Conservation (phyloP, 306 rosid species). For the Cucurbita pepo region DNA sequence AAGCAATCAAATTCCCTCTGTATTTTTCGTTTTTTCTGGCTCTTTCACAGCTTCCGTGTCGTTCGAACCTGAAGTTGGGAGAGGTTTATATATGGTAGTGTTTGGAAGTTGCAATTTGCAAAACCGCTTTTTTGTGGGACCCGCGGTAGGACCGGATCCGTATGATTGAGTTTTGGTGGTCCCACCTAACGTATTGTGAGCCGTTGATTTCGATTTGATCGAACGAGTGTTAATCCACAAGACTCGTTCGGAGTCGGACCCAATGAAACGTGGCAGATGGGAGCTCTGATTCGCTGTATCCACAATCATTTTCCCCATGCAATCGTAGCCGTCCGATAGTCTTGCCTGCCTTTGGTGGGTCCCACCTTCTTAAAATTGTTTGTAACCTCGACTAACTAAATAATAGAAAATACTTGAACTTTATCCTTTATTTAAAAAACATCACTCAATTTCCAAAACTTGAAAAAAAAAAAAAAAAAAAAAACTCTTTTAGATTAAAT, state of each 20-base stretch:
- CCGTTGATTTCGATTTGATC: conserved; percentile 1
- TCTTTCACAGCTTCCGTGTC: neutral
- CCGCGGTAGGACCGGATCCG: neutral
- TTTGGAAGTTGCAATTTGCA: neutral
- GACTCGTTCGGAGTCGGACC: conserved; percentile 1
- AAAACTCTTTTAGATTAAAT: too few species aligned
- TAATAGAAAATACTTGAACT: too few species aligned
- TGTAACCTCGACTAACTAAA: neutral
- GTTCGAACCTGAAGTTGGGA: neutral
- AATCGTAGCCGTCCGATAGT: neutral
- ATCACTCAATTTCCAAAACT: too few species aligned
- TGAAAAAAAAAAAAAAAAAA: too few species aligned
- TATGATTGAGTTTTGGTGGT: neutral
- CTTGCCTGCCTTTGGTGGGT: neutral
- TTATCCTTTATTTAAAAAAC: too few species aligned
- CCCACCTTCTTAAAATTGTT: neutral
- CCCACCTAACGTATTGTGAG: neutral
- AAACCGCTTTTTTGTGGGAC: neutral
- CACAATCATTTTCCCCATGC: neutral
- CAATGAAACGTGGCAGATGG: neutral
- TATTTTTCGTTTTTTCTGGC: neutral
- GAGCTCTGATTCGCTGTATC: neutral
- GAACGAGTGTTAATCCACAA: neutral
- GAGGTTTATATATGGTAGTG: conserved; percentile 1
- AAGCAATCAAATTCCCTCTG: neutral